A percentile compares a stretch with the other conserved stretches of the same genome.
Conservation (phyloP, 441 rosid genomes). For the Populus hybrid region DNA sequence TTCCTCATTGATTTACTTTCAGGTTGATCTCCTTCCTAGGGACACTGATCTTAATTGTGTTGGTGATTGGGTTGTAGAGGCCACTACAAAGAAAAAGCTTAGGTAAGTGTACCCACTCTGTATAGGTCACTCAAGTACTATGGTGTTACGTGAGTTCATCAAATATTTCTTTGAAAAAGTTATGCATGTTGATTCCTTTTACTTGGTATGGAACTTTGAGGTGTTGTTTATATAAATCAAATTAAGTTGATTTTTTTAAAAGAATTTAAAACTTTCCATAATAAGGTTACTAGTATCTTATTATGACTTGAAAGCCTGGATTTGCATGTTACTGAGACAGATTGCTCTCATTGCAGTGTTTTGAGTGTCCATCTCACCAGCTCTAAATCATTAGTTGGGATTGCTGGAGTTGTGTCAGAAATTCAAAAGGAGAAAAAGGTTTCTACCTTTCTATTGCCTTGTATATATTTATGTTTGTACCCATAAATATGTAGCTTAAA, state of each 20-base stretch:
- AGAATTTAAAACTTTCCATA: not conserved
- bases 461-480: not conserved
- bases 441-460: not conserved
- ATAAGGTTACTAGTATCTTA: not conserved
- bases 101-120: conserved; percentile 51
- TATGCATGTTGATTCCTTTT: not conserved
- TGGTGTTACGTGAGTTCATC: conserved; percentile 3
- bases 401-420: conserved; percentile 81
- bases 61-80: conserved; percentile 97
- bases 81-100: conserved; percentile 79
- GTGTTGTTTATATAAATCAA: not conserved
- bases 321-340: conserved; percentile 16
- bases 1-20: conserved; percentile 17
- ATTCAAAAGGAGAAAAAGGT: conserved; percentile 98
- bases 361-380: conserved; percentile 89
- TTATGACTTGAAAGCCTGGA: conserved; percentile 6
- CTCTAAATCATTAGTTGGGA: conserved; percentile 83
- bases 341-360: conserved; percentile 49
- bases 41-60: conserved; percentile 90
- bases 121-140: conserved; percentile 6
- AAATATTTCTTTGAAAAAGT: not conserved
- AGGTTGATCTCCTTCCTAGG: conserved; percentile 94
- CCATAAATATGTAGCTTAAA: not conserved
- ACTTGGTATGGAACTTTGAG: not conserved
- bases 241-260: not conserved